phyloP scores from a whole-genome alignment of 495 filamentous ascomycete species.

The Aspergillus asperescens region DNA sequence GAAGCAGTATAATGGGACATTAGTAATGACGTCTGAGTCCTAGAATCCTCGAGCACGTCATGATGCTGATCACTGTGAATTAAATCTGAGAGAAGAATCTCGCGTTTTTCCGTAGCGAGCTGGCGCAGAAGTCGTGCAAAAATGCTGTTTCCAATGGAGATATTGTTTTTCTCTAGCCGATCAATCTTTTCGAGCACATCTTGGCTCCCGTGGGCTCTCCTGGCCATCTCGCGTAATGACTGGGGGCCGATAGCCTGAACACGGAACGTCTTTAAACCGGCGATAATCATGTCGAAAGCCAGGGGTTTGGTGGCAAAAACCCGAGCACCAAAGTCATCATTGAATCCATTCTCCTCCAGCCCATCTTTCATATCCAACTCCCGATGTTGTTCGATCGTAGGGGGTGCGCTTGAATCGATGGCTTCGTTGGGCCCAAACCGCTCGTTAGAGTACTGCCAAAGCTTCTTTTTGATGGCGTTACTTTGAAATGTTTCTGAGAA shows the following conservation, averaged over 20 bases:
- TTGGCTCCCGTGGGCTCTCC: constrained; percentile 49
- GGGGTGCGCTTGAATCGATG: not conserved
- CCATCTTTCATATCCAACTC: constrained; percentile 5
- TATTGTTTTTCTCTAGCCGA: constrained; percentile 50
- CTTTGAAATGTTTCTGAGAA: constrained; percentile 33
- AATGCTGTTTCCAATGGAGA: constrained; percentile 52
- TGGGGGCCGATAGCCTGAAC: constrained; percentile 64
- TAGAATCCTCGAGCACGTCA: constrained; percentile 60
- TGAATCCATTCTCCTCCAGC: constrained; percentile 29
- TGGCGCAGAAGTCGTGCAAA: constrained; percentile 56
- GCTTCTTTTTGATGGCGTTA: constrained; percentile 17
- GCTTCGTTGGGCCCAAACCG: not conserved
- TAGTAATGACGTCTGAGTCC: constrained; percentile 54
- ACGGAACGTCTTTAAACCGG: constrained; percentile 58
- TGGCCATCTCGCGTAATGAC: constrained; percentile 64
- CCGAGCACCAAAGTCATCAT: constrained; percentile 61
- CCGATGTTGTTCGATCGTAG: not conserved
- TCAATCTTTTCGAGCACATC: constrained; percentile 51
- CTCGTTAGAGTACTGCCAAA: constrained; percentile 19
- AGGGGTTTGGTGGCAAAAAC: constrained; percentile 67
- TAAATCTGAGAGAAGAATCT: constrained; percentile 53
- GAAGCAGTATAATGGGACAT: constrained; percentile 41
- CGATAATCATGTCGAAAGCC: constrained; percentile 58
- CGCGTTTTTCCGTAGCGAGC: constrained; percentile 50
- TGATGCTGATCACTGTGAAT: constrained; percentile 70